These are phyloP conservation scores for Arbutus unedo DNA, from an alignment of 148 eudicot species.

Conservation along the genomic window DNA sequence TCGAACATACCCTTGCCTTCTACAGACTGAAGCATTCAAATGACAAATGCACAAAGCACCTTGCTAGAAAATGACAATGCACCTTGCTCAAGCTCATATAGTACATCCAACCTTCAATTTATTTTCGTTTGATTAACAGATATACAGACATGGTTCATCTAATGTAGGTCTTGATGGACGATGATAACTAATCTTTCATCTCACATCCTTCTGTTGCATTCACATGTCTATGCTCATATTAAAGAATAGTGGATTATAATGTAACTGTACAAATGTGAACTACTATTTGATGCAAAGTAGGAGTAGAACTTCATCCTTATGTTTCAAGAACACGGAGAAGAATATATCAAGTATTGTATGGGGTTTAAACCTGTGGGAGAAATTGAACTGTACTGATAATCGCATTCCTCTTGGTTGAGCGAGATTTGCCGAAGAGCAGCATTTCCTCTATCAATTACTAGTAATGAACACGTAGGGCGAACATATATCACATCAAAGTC, in stretches of 20 bases:
- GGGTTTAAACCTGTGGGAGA: conserved; percentile 54
- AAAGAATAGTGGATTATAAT: not conserved
- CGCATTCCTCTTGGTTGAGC: conserved; percentile 80
- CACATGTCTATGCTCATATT: not conserved
- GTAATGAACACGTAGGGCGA: conserved; percentile 76
- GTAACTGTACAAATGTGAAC: not conserved
- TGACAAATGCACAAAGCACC: not conserved
- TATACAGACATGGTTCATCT: not conserved
- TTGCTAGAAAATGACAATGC: not conserved
- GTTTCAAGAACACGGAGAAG: conserved; percentile 12
- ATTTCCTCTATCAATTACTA: conserved; percentile 93
- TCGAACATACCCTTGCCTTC: not conserved
- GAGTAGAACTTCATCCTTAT: not conserved
- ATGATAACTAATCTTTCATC: not conserved
- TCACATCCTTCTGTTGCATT: not conserved
- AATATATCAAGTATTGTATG: conserved; percentile 11
- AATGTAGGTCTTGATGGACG: not conserved
- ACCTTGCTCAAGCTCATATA: not conserved
- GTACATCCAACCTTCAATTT: not conserved
- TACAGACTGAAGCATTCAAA: not conserved
- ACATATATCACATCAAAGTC: conserved; percentile 94
- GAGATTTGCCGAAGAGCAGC: conserved; percentile 93
- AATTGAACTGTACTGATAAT: conserved; percentile 56
- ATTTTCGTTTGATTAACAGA: not conserved
- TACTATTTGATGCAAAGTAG: not conserved